phyloP scores from a whole-genome alignment of 129 eudicot genomes.

The sunflower (Helianthus annuus) region HanXRQr2.0-SUNRISE NC_035441.2:184972175-184972674 shows the following conservation, averaged over 20 bases:
- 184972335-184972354: not conserved
- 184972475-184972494: slow-evolving; percentile 29
- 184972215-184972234: no score
- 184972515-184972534: slow-evolving; percentile 11
- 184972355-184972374: slow-evolving; percentile 45
- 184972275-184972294: no score
- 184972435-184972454: slow-evolving; percentile 21
- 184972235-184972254: no score
- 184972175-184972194: no score
- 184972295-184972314: no score
- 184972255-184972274: no score
- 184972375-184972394: slow-evolving; percentile 41
- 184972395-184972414: slow-evolving; percentile 22
- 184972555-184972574: slow-evolving; percentile 57
- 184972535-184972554: slow-evolving; percentile 33
- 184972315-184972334: no score
- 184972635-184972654: slow-evolving; percentile 23
- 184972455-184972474: slow-evolving; percentile 16
- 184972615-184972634: slow-evolving; percentile 8
- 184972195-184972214: no score
- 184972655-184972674: slow-evolving; percentile 10
- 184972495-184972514: not conserved
- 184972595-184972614: slow-evolving; percentile 23
- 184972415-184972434: slow-evolving; percentile 28
- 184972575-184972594: slow-evolving; percentile 23